Conservation (phyloP, 306 rosid genomes). For the Carpinus viminea region DNA sequence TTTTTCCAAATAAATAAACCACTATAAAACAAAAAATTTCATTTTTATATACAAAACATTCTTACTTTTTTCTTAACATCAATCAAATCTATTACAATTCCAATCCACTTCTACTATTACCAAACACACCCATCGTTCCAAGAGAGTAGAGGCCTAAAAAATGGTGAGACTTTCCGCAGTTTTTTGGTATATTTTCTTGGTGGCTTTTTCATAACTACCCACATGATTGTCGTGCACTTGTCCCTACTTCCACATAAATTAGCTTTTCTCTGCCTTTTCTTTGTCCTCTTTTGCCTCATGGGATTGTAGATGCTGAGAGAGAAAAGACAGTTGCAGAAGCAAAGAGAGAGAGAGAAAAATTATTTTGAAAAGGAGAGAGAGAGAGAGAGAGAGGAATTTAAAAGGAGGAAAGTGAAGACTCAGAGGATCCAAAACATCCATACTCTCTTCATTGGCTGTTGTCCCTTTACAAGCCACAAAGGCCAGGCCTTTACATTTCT, state of each 20-base stretch:
- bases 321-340: background rate
- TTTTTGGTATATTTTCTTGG: background rate
- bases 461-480: slow-evolving; percentile 29
- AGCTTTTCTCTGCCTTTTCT: slow-evolving; percentile 15
- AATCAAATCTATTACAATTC: too few species aligned
- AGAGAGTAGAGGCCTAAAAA: background rate
- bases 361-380: slow-evolving; percentile 5
- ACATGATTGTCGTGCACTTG: slow-evolving; percentile 37
- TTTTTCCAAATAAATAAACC: too few species aligned
- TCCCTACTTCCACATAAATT: slow-evolving; percentile 25
- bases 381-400: background rate
- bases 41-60: too few species aligned
- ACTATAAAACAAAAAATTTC: too few species aligned
- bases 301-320: slow-evolving; percentile 21
- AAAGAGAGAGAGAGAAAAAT: background rate
- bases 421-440: slow-evolving; percentile 27
- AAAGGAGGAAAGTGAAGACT: slow-evolving; percentile 10
- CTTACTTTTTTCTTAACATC: too few species aligned
- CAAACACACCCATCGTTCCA: too few species aligned
- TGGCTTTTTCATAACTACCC: slow-evolving; percentile 1
- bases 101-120: too few species aligned
- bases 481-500: slow-evolving; percentile 10
- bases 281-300: slow-evolving; percentile 7
- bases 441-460: slow-evolving; percentile 12
- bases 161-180: background rate